These are phyloP conservation scores for Circinella minor DNA, from an alignment of 371 early-diverging fungal genomes.

Conservation along the genomic window DNA sequence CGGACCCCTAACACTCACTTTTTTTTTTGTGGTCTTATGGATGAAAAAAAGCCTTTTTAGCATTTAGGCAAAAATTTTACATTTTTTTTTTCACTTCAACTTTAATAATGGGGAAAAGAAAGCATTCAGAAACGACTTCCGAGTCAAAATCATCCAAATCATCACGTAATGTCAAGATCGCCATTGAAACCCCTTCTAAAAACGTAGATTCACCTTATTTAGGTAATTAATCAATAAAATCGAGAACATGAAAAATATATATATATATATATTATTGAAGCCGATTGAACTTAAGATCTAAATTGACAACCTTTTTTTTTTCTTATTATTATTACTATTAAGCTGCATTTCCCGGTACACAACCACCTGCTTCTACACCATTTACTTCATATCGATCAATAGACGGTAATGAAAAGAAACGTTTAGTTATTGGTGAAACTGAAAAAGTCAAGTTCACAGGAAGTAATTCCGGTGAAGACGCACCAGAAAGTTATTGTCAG, in stretches of 20 bases:
- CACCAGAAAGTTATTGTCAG: constrained; percentile 57
- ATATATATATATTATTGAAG: background rate
- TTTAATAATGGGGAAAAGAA: constrained; percentile 25
- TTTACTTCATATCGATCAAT: constrained; percentile 36
- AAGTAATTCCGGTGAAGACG: constrained; percentile 66
- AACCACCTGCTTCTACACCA: constrained; percentile 35
- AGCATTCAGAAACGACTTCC: constrained; percentile 18
- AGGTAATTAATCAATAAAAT: constrained; percentile 23
- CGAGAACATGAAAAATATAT: too few relatives aligned
- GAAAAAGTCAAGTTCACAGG: constrained; percentile 78
- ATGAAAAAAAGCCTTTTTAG: too few relatives aligned
- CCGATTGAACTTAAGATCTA: background rate
- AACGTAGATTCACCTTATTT: constrained; percentile 37
- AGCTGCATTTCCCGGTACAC: constrained; percentile 52
- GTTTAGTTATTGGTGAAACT: constrained; percentile 68
- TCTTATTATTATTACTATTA: background rate
- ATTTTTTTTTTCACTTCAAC: constrained; percentile 2
- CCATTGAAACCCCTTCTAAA: constrained; percentile 4
- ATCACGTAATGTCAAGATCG: constrained; percentile 21
- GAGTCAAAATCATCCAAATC: background rate
- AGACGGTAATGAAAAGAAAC: constrained; percentile 27
- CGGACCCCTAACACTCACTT: too few relatives aligned
- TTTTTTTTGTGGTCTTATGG: too few relatives aligned
- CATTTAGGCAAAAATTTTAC: background rate
- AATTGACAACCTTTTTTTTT: background rate